These are phyloP conservation scores for Polytolypa hystricis DNA, from an alignment of 2,329 filamentous ascomycete species.

Conservation along the genomic window DNA sequence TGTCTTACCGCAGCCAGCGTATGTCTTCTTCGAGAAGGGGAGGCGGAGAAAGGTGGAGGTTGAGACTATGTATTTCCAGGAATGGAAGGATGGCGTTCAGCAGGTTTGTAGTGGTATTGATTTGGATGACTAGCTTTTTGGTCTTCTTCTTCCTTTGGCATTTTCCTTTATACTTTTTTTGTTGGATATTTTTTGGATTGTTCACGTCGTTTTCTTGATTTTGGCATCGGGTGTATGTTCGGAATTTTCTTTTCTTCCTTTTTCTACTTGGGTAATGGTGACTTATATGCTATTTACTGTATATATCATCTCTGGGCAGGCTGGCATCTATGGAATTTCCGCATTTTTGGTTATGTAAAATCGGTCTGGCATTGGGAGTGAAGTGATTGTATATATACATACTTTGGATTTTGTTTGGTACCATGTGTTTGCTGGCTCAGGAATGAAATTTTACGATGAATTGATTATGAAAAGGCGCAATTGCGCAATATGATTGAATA, in stretches of 20 bases:
- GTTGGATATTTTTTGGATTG: slow-evolving; percentile 3
- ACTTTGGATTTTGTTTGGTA: no score
- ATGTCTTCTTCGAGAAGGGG: slow-evolving; percentile 32
- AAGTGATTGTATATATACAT: no score
- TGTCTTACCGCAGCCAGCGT: no score
- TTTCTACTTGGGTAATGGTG: not conserved
- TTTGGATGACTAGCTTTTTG: slow-evolving; percentile 7
- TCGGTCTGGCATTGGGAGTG: no score
- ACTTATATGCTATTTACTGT: not conserved
- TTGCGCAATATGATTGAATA: no score
- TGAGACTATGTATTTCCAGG: slow-evolving; percentile 24
- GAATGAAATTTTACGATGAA: no score
- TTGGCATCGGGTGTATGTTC: not conserved
- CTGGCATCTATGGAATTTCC: no score
- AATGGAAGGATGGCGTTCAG: slow-evolving; percentile 26
- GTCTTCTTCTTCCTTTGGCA: no score
- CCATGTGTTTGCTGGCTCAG: no score
- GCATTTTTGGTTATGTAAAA: no score
- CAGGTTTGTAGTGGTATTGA: slow-evolving; percentile 29
- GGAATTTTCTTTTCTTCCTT: not conserved
- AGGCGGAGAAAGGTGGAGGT: slow-evolving; percentile 23
- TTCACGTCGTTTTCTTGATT: not conserved
- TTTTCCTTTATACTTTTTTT: slow-evolving; percentile 1
- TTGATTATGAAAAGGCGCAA: no score
- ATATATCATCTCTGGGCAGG: no score